phyloP scores from a whole-genome alignment of 805 yeast genomes.

The Metschnikowia continentalis region DNA sequence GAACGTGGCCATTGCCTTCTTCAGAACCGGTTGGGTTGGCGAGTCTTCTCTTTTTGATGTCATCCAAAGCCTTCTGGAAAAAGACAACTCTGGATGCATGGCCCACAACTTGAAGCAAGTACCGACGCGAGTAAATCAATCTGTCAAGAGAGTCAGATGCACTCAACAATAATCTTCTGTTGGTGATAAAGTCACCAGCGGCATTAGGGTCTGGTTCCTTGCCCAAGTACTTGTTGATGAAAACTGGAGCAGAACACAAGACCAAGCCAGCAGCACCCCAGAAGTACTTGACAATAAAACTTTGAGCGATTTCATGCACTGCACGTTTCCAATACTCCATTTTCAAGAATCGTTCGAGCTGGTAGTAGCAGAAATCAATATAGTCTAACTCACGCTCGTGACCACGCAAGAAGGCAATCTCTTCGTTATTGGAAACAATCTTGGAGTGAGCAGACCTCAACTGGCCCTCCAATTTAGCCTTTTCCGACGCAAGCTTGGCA shows the following conservation, averaged over 20 bases:
- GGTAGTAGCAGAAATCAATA: constrained; percentile 76
- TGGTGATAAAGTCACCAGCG: constrained; percentile 85
- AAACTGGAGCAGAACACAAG: constrained; percentile 85
- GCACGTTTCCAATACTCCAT: constrained; percentile 74
- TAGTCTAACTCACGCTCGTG: constrained; percentile 73
- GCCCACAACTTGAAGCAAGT: constrained; percentile 77
- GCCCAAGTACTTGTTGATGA: constrained; percentile 54
- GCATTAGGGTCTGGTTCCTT: constrained; percentile 40
- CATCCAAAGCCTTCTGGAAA: constrained; percentile 60
- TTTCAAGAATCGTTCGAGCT: constrained; percentile 71
- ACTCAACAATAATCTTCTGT: constrained; percentile 74
- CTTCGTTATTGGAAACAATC: constrained; percentile 74
- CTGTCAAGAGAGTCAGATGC: constrained; percentile 88
- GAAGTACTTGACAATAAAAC: constrained; percentile 82
- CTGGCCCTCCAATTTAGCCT: constrained; percentile 79
- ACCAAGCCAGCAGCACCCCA: constrained; percentile 95
- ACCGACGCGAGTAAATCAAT: constrained; percentile 79
- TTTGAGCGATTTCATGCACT: constrained; percentile 78
- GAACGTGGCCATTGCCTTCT: constrained; percentile 22
- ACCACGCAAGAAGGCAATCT: constrained; percentile 81
- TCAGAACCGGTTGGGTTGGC: constrained; percentile 14
- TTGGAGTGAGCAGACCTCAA: constrained; percentile 80
- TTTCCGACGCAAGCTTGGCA: constrained; percentile 70
- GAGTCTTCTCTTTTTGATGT: constrained; percentile 31
- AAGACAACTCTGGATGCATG: constrained; percentile 71